These are phyloP conservation scores for Xerocomus minutiporus DNA, from an alignment of 1,284 basidiomycete genomes.

Conservation along the genomic window DNA sequence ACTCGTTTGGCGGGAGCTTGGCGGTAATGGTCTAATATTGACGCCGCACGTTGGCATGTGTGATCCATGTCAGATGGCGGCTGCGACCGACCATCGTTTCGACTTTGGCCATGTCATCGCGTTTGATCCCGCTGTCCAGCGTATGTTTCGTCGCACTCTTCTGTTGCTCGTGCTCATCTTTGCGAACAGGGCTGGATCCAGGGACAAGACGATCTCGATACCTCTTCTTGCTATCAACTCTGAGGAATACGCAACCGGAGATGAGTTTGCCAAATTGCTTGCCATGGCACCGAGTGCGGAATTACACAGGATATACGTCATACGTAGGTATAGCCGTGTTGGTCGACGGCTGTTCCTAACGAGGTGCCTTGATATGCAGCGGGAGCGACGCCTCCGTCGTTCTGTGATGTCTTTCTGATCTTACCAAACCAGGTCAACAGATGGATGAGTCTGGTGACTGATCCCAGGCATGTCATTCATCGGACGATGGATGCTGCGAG, in stretches of 20 bases:
- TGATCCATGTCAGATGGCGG: conserved; percentile 19
- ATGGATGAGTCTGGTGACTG: conserved; percentile 25
- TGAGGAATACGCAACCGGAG: conserved; percentile 36
- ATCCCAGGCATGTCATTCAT: conserved; percentile 12
- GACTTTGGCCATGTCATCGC: conserved; percentile 24
- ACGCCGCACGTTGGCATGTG: background rate
- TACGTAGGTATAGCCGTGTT: conserved; percentile 8
- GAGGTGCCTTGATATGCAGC: conserved; percentile 33
- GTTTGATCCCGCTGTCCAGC: conserved; percentile 30
- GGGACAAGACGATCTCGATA: conserved; percentile 29
- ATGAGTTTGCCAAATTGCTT: conserved; percentile 26
- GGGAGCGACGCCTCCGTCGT: conserved; percentile 60
- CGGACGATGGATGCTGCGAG: conserved; percentile 11
- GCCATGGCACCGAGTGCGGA: conserved; percentile 18
- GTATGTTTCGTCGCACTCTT: conserved; percentile 5
- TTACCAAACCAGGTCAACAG: conserved; percentile 48
- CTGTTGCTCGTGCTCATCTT: background rate
- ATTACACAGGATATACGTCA: conserved; percentile 21
- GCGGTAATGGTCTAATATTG: conserved; percentile 22
- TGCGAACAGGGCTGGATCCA: conserved; percentile 28
- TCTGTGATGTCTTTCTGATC: conserved; percentile 62
- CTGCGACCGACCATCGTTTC: conserved; percentile 21
- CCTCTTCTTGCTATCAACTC: conserved; percentile 39
- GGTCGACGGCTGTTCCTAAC: background rate
- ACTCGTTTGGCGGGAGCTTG: conserved; percentile 1